phyloP scores from a whole-genome alignment of 2,329 filamentous ascomycete species.

The Aureobasidium sp. region DNA sequence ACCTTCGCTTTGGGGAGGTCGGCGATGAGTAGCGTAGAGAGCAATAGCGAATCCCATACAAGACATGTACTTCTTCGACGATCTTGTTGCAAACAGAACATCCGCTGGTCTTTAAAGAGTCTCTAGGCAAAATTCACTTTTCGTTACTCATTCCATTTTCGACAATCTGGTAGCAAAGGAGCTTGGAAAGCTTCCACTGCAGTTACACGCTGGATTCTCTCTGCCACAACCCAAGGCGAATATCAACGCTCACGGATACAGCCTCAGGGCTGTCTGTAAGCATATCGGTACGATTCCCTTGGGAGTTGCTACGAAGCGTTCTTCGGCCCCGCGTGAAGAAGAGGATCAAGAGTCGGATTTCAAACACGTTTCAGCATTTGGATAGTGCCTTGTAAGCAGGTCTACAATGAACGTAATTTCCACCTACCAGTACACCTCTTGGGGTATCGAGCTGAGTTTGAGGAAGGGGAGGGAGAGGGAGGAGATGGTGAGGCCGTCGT shows the following conservation, averaged over 20 bases:
- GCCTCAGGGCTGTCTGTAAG: slow-evolving; percentile 38
- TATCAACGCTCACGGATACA: neutral
- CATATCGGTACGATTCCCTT: slow-evolving; percentile 45
- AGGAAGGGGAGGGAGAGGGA: too few species aligned
- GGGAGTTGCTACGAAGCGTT: slow-evolving; percentile 76
- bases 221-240: slow-evolving; percentile 23
- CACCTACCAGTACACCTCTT: slow-evolving; percentile 44
- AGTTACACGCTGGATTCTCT: too few species aligned
- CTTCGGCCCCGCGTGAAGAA: slow-evolving; percentile 67
- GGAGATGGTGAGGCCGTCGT: too few species aligned
- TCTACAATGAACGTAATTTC: slow-evolving; percentile 54
- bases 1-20: too few species aligned
- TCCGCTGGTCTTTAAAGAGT: too few species aligned
- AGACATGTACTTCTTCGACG: too few species aligned
- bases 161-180: slow-evolving; percentile 48
- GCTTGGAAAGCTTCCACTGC: slow-evolving; percentile 30
- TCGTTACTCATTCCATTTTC: slow-evolving; percentile 56
- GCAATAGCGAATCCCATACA: too few species aligned
- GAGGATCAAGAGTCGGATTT: slow-evolving; percentile 28
- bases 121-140: too few species aligned
- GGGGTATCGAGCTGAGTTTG: too few species aligned
- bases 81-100: too few species aligned
- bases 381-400: slow-evolving; percentile 52
- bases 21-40: too few species aligned
- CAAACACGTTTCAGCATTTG: slow-evolving; percentile 52